Conservation (phyloP, 1,284 basidiomycete genomes). For the Golubevia sp. region DNA sequence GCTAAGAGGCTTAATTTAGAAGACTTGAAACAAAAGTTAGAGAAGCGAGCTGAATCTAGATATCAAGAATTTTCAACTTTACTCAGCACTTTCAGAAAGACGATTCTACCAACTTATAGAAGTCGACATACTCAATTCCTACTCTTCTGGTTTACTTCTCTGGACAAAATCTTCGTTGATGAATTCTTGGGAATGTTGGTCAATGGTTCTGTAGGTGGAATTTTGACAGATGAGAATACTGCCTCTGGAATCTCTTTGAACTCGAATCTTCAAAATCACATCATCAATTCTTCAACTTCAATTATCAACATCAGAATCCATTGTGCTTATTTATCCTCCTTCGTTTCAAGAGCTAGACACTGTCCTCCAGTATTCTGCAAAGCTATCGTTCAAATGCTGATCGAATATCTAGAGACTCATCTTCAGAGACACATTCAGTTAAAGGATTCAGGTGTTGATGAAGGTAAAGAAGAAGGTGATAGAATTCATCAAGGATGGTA, state of each 20-base stretch:
- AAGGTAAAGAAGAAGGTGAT: background rate
- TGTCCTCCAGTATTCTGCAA: too few species aligned
- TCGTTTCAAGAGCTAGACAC: conserved; percentile 68
- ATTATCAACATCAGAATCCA: too few species aligned
- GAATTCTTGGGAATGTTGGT: conserved; percentile 91
- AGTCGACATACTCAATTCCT: conserved; percentile 97
- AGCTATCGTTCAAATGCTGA: too few species aligned
- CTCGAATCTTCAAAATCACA: too few species aligned
- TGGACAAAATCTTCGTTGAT: conserved; percentile 86
- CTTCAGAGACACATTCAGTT: too few species aligned
- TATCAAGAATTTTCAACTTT: conserved; percentile 72
- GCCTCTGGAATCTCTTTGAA: conserved; percentile 75
- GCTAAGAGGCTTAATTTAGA: conserved; percentile 4
- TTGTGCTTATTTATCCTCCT: too few species aligned
- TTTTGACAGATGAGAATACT: conserved; percentile 65
- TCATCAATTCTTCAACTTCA: too few species aligned
- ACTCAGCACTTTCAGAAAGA: conserved; percentile 87
- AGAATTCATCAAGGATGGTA: conserved; percentile 71
- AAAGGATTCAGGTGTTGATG: conserved; percentile 12
- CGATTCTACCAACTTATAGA: conserved; percentile 91
- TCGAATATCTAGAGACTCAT: too few species aligned
- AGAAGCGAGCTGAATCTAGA: background rate
- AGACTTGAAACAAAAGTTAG: background rate
- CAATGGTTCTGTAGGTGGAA: conserved; percentile 77
- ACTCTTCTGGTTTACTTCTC: conserved; percentile 90